Evolutionary conservation across 768 basidiomycete species (phyloP).

Genomic region (Sarcodon aspratus): DNA sequence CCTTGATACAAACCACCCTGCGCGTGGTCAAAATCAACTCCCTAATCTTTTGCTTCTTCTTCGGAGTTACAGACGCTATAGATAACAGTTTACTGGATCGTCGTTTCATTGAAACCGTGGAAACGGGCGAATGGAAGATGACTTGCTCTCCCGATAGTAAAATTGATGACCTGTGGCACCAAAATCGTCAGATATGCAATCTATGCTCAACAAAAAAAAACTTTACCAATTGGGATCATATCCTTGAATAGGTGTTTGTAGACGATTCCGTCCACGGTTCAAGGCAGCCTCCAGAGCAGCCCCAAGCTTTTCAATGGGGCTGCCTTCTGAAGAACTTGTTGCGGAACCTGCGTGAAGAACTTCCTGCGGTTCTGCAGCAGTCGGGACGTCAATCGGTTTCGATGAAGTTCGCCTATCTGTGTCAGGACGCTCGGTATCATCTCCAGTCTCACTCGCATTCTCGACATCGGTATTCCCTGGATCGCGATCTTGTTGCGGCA

Average conservation of each 20-base stretch:
- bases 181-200: background rate
- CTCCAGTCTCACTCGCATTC: background rate
- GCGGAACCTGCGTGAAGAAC: slow-evolving; percentile 26
- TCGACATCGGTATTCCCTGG: background rate
- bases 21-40: slow-evolving; percentile 46
- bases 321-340: slow-evolving; percentile 39
- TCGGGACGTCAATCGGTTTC: slow-evolving; percentile 16
- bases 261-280: slow-evolving; percentile 41
- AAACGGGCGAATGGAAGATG: slow-evolving; percentile 41
- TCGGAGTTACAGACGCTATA: slow-evolving; percentile 31
- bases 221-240: slow-evolving; percentile 40
- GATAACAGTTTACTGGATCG: slow-evolving; percentile 47
- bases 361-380: slow-evolving; percentile 10
- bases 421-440: slow-evolving; percentile 10
- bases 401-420: slow-evolving; percentile 8
- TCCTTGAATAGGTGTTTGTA: slow-evolving; percentile 43
- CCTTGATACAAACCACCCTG: slow-evolving; percentile 48
- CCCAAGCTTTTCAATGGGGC: slow-evolving; percentile 26
- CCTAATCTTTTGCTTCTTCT: slow-evolving; percentile 38
- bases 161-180: slow-evolving; percentile 19
- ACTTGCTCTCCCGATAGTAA: slow-evolving; percentile 36
- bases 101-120: slow-evolving; percentile 39
- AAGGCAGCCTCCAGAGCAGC: slow-evolving; percentile 22
- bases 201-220: background rate
- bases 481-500: background rate